These are phyloP conservation scores for Collariella sp. DNA, from an alignment of 495 filamentous ascomycete species.

Conservation along the genomic window DNA sequence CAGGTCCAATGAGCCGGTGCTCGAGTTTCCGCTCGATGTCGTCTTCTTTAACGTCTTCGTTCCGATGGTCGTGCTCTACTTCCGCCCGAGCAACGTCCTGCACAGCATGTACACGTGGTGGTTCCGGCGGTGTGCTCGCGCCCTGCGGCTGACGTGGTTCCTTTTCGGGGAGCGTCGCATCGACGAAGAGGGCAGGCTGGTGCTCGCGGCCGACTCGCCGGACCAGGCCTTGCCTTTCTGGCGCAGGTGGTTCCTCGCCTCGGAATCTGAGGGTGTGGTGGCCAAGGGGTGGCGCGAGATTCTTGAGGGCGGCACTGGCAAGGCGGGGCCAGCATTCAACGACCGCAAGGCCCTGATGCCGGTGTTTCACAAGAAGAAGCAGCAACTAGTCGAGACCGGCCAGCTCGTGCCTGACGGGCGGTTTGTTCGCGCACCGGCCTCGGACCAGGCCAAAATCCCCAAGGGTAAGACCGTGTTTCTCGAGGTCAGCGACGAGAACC, in stretches of 20 bases:
- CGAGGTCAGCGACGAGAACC: slow-evolving; percentile 64
- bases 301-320: slow-evolving; percentile 31
- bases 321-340: slow-evolving; percentile 18
- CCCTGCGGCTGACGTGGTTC: slow-evolving; percentile 78
- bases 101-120: slow-evolving; percentile 89
- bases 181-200: slow-evolving; percentile 69
- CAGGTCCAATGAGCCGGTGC: slow-evolving; percentile 78
- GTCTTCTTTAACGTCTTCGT: slow-evolving; percentile 95
- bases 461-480: slow-evolving; percentile 76
- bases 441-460: slow-evolving; percentile 86
- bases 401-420: slow-evolving; percentile 57
- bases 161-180: slow-evolving; percentile 72
- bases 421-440: slow-evolving; percentile 83
- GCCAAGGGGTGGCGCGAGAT: slow-evolving; percentile 36
- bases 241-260: slow-evolving; percentile 30
- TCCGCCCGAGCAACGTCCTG: slow-evolving; percentile 75
- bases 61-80: slow-evolving; percentile 70
- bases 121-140: slow-evolving; percentile 80
- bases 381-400: slow-evolving; percentile 35
- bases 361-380: slow-evolving; percentile 19
- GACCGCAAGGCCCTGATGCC: slow-evolving; percentile 21
- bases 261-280: slow-evolving; percentile 26
- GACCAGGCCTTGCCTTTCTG: slow-evolving; percentile 22
- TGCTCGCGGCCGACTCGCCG: slow-evolving; percentile 21
- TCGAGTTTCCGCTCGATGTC: slow-evolving; percentile 91